Evolutionary conservation across 805 yeast species (phyloP).

Genomic region (Nakazawaea holstii): DNA sequence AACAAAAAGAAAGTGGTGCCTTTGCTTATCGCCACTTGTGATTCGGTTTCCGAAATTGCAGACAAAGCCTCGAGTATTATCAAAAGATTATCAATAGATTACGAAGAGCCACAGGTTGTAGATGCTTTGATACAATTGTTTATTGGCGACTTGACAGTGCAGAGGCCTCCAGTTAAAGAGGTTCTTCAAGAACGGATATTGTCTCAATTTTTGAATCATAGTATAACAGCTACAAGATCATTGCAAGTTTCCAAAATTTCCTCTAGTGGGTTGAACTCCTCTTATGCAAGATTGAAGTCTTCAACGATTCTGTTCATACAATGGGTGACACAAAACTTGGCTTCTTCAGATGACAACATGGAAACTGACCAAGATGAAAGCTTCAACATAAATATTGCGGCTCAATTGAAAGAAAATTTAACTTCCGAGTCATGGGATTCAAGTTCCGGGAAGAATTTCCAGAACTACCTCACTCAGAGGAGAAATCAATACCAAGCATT

Average conservation of each 20-base stretch:
- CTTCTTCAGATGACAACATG: constrained; percentile 11
- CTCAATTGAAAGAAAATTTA: constrained; percentile 47
- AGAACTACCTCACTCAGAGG: constrained; percentile 39
- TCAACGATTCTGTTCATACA: constrained; percentile 58
- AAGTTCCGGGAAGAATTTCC: constrained; percentile 26
- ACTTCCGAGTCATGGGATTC: constrained; percentile 28
- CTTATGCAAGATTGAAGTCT: constrained; percentile 45
- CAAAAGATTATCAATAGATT: constrained; percentile 44
- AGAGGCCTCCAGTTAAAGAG: constrained; percentile 48
- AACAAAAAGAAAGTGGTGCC: constrained; percentile 37
- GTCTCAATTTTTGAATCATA: constrained; percentile 45
- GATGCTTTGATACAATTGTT: constrained; percentile 41
- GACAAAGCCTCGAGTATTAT: constrained; percentile 47
- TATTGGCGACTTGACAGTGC: constrained; percentile 37
- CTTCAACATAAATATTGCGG: constrained; percentile 40
- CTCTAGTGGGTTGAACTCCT: constrained; percentile 55
- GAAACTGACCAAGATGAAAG: constrained; percentile 17
- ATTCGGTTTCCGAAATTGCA: constrained; percentile 48
- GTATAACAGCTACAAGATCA: constrained; percentile 44
- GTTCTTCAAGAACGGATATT: constrained; percentile 54
- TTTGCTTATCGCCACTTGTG: constrained; percentile 59
- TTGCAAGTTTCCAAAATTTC: constrained; percentile 41
- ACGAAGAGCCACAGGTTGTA: constrained; percentile 43
- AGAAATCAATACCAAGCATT: constrained; percentile 72
- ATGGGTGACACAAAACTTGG: constrained; percentile 38